Evolutionary conservation across 768 basidiomycete species (phyloP), one percentile per base, ranked within the genome.

Genomic region (Gymnopilus junonius): DNA sequence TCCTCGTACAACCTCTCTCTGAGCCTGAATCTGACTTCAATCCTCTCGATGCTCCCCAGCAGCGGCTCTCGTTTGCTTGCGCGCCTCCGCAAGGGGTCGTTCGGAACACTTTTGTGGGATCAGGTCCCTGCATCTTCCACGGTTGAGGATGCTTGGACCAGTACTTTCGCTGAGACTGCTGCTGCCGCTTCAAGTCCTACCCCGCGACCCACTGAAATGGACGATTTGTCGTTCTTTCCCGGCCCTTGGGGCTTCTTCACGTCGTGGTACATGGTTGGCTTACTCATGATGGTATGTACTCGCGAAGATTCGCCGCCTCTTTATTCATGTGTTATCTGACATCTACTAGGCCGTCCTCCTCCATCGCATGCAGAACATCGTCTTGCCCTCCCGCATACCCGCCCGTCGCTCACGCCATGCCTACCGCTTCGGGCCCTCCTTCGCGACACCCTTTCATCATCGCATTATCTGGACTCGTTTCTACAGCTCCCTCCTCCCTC

Each of bases 321-420:
- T n/a, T n/a, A 31, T 53, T 35, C 40, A 32, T 56, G 27, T 55
- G 14, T 27, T 48, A 11, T 32, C 29, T 55, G 10, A 46, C 23
- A 55, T n/a, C 29, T n/a, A 21, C 3, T 67, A 92, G 90, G 88
- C 86, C 12, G 75, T 93, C 51, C 70, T 93, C 29, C 74, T 92
- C 61, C 89, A 93, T 67, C 84, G 92, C 29, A 89, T 93, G 61
- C 92, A 92, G 67, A 87, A 93, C 71, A 85, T 91, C 43, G 87
- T 92, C 46, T 85, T 91, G 0, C 92, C 92, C 12, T 84, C 88
- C 35, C 84, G 84, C 2, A 74, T 74, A 14, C 69, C 75, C 15
- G 43, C 65, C 27, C 70, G 69, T 14, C 71, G 70, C 25, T 67
- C 67, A n/a, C 62, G 73, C 71, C 39, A 74, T 74, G 39, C 69